Percentiles rank a stretch among this genome's conserved stretches.
These are phyloP conservation scores for Wickerhamomyces sp. DNA, from an alignment of 1,139 yeast species.

Conservation along the genomic window DNA sequence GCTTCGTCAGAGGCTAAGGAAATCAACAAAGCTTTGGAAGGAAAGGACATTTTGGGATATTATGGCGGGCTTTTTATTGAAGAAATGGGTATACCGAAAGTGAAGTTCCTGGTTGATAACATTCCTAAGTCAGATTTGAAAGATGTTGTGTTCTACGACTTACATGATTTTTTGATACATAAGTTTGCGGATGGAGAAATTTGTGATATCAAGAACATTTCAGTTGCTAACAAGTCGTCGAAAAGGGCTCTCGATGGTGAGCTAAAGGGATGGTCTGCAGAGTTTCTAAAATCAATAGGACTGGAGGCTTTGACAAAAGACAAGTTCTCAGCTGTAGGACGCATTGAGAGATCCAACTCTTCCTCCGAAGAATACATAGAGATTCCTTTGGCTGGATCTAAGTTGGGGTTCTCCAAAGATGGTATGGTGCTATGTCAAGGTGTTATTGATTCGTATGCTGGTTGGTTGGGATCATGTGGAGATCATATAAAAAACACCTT, in stretches of 20 bases:
- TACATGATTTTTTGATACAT: slow-evolving; percentile 47
- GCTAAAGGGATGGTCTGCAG: slow-evolving; percentile 47
- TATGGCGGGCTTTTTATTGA: slow-evolving; percentile 48
- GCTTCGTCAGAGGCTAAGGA: slow-evolving; percentile 31
- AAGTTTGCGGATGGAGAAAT: slow-evolving; percentile 25
- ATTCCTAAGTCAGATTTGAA: slow-evolving; percentile 15
- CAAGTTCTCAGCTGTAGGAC: slow-evolving; percentile 21
- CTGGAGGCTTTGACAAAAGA: slow-evolving; percentile 12
- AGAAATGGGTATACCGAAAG: slow-evolving; percentile 55
- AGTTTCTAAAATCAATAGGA: slow-evolving; percentile 25
- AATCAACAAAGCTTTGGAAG: slow-evolving; percentile 28
- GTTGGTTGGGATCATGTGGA: slow-evolving; percentile 41
- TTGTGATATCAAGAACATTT: not conserved
- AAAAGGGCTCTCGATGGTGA: slow-evolving; percentile 48
- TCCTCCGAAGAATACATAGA: not conserved
- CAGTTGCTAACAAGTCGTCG: slow-evolving; percentile 14
- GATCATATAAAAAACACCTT: slow-evolving; percentile 24
- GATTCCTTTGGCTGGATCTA: slow-evolving; percentile 25
- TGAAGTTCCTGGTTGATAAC: slow-evolving; percentile 34
- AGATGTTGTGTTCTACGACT: slow-evolving; percentile 41
- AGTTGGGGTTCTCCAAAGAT: slow-evolving; percentile 11
- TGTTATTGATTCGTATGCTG: slow-evolving; percentile 55
- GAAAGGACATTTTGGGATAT: slow-evolving; percentile 17
- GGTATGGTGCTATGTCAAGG: slow-evolving; percentile 37
- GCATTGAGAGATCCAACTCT: slow-evolving; percentile 10